Evolutionary conservation across 176 grass and related monocot genomes (phyloP).

Genomic region (Leersia perrieri): DNA sequence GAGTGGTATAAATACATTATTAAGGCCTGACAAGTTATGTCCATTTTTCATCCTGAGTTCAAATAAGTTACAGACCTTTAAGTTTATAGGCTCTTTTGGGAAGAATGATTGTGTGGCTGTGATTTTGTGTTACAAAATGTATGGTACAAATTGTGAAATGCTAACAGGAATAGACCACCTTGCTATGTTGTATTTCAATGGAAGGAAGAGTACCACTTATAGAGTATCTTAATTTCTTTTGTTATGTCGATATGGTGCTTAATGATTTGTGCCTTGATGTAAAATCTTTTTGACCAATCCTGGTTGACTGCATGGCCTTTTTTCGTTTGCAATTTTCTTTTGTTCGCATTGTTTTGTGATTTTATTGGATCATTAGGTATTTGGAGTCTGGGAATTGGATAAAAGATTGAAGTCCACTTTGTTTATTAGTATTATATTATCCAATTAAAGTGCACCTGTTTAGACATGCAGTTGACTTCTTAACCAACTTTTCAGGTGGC

Average conservation of each 20-base stretch:
- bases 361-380: background rate
- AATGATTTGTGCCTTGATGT: background rate
- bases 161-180: background rate
- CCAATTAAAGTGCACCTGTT: conserved; percentile 5
- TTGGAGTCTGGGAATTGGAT: background rate
- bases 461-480: conserved; percentile 3
- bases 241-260: background rate
- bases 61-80: too few relatives aligned
- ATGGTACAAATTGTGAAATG: background rate
- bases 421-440: background rate
- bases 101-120: background rate
- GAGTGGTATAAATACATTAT: too few relatives aligned
- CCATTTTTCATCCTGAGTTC: too few relatives aligned
- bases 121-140: background rate
- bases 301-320: background rate
- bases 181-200: background rate
- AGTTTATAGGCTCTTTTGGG: too few relatives aligned
- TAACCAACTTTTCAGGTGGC: conserved; percentile 41
- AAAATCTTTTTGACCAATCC: background rate
- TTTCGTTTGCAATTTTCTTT: background rate
- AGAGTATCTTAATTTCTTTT: too few relatives aligned
- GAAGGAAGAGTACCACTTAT: background rate
- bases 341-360: background rate
- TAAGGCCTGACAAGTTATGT: too few relatives aligned
- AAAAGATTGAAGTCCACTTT: background rate